Evolutionary conservation across 495 filamentous ascomycete species (phyloP).

Genomic region (Rusavskia elegans): DNA sequence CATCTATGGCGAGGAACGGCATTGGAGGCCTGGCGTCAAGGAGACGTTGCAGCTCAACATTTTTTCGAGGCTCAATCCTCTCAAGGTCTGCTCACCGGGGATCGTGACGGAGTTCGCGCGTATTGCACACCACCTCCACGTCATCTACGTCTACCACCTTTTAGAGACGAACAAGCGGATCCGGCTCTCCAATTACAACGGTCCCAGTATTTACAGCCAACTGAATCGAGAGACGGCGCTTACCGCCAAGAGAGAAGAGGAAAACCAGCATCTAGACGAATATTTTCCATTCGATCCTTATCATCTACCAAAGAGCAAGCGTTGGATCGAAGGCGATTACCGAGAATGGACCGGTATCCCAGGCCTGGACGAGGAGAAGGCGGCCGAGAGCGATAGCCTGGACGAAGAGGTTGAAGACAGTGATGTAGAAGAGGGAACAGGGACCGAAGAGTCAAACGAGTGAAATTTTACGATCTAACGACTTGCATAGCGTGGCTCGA

Average conservation of each 20-base stretch:
- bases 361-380: slow-evolving; percentile 39
- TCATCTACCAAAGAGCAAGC: slow-evolving; percentile 63
- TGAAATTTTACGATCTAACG: neutral
- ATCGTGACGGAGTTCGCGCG: slow-evolving; percentile 87
- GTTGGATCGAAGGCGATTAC: slow-evolving; percentile 78
- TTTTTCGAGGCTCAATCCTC: slow-evolving; percentile 76
- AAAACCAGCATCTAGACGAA: slow-evolving; percentile 66
- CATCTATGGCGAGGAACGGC: slow-evolving; percentile 43
- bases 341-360: slow-evolving; percentile 67
- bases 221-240: slow-evolving; percentile 48
- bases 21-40: slow-evolving; percentile 58
- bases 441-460: neutral
- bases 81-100: slow-evolving; percentile 85
- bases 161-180: slow-evolving; percentile 84
- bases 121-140: slow-evolving; percentile 63
- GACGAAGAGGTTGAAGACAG: slow-evolving; percentile 34
- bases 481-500: neutral
- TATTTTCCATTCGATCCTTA: slow-evolving; percentile 98
- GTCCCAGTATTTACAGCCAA: slow-evolving; percentile 23
- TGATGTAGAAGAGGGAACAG: neutral
- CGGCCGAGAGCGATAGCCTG: slow-evolving; percentile 35
- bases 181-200: slow-evolving; percentile 45
- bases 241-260: slow-evolving; percentile 32
- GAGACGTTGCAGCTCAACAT: slow-evolving; percentile 58
- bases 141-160: slow-evolving; percentile 74